Base-by-base conservation (phyloP, 2,329 filamentous ascomycete genomes). In the Geoglossum cookeanum region DNA sequence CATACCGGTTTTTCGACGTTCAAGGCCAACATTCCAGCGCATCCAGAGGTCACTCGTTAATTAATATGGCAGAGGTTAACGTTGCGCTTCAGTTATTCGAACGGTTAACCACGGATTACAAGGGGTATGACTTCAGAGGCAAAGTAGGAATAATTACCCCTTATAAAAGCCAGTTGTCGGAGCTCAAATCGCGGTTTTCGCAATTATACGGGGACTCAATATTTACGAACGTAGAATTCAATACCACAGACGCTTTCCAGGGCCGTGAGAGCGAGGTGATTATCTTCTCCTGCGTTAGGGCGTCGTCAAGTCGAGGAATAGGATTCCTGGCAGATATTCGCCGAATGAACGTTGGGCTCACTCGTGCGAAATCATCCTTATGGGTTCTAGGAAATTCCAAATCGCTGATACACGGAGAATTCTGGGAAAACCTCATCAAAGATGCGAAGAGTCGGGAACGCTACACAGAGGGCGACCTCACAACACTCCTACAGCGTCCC, bases 291-390 rank as follows among this genome's bases (percentile, higher is more conserved):
- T 98, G 94, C 69, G 92, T 98, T 60, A 84, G 92, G 72, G 91
- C 92, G 27, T 91, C 85, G 33, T 80, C 87, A n/a, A 86, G 84
- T 6, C 85, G 86, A n/a, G 89, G 91, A 65, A 95, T 98, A 66
- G 92, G 92, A 76, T 98, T 98, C 80, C 84, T 98, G 78, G 86
- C 87, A 57, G 92, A 98, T 68, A 95, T 98, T 66, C 83, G 92
- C 59, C 91, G 92, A 76, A 97, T 98, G 94, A 98, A 98, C 69
- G 92, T 98, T 65, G 92, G 92, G 72, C 76, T 98, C 59, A 98
- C 92, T 27, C 85, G 92, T 75, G 94, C 92, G 4, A 96, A 95
- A 69, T 95, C 87, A 8, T 96, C 91, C 37, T 77, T 98, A 8
- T 98, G 91, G 87, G 91, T 98, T 58, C 77, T 98, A 30, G 92